These are phyloP conservation scores for Urostyla sp. DNA, from an alignment of 73 alveolate genomes.

Conservation along the genomic window DNA sequence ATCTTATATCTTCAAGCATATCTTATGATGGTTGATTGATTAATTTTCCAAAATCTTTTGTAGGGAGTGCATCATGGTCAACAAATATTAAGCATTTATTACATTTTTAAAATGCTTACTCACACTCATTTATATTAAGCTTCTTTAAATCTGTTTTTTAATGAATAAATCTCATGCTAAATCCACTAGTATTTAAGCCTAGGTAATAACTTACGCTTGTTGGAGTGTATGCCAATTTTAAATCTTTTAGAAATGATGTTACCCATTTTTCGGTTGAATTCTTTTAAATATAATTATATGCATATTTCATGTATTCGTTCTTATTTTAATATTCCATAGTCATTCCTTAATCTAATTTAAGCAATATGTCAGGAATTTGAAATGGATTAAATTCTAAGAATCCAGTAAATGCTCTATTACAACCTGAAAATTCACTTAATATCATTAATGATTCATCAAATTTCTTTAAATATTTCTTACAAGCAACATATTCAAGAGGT, in stretches of 20 bases:
- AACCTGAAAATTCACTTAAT: conserved; percentile 83
- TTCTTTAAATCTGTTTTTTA: conserved; percentile 21
- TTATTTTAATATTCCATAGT: conserved; percentile 47
- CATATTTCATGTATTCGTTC: conserved; percentile 41
- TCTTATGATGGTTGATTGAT: conserved; percentile 2
- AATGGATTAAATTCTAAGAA: conserved; percentile 78
- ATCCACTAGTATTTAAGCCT: neutral
- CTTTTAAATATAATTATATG: conserved; percentile 33
- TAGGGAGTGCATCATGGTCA: conserved; percentile 55
- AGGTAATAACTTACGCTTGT: conserved; percentile 40
- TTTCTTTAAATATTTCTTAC: conserved; percentile 40
- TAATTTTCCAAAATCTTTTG: conserved; percentile 17
- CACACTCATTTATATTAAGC: conserved; percentile 34
- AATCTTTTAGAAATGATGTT: conserved; percentile 66
- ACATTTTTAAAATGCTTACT: neutral
- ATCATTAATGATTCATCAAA: conserved; percentile 49
- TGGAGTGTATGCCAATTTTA: conserved; percentile 68
- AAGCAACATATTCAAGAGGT: conserved; percentile 71
- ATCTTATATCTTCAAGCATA: conserved; percentile 29
- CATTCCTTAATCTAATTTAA: conserved; percentile 71
- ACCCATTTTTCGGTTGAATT: conserved; percentile 72
- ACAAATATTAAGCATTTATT: conserved; percentile 25
- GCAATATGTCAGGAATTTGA: conserved; percentile 25
- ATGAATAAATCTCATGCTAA: neutral
- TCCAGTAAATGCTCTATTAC: conserved; percentile 72